phyloP scores from a whole-genome alignment of 2,329 filamentous ascomycete genomes.

The Pseudocercospora pini-densiflorae region DNA sequence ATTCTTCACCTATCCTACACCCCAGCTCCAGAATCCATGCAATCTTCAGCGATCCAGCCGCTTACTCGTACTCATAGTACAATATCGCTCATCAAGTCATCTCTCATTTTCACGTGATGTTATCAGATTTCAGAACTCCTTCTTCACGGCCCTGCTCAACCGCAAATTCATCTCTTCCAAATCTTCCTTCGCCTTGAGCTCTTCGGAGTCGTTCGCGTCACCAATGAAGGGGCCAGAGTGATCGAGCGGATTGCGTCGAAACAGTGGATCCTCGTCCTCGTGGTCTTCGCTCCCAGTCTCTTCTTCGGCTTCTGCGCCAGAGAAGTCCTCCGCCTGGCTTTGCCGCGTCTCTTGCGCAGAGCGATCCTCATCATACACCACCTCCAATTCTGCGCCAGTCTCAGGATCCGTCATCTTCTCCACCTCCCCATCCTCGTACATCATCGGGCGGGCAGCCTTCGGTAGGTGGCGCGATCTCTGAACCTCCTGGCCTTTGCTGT shows the following conservation, averaged over 20 bases:
- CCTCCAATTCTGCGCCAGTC: slow-evolving; percentile 12
- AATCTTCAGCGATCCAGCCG: neutral
- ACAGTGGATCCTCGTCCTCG: neutral
- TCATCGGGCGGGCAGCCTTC: neutral
- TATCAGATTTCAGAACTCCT: neutral
- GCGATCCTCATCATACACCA: neutral
- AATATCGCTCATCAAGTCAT: neutral
- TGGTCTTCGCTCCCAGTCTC: neutral
- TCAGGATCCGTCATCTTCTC: neutral
- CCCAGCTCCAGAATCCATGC: neutral
- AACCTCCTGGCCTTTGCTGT: slow-evolving; percentile 1
- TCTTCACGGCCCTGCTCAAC: neutral
- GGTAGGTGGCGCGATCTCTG: neutral
- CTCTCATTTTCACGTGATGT: neutral
- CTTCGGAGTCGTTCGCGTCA: neutral
- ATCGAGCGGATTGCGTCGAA: neutral
- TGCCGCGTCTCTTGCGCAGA: neutral
- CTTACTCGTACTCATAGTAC: neutral
- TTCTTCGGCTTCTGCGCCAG: neutral
- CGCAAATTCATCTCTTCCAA: neutral
- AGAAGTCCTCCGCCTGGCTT: neutral
- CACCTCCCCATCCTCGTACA: neutral
- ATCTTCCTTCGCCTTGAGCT: neutral
- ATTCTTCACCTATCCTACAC: neutral
- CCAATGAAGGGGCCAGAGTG: slow-evolving; percentile 3